Percentiles rank a stretch among this genome's conserved stretches.
Evolutionary conservation across 208 protist genomes (phyloP).

Genomic region (Trypanosoma lewisi): DNA sequence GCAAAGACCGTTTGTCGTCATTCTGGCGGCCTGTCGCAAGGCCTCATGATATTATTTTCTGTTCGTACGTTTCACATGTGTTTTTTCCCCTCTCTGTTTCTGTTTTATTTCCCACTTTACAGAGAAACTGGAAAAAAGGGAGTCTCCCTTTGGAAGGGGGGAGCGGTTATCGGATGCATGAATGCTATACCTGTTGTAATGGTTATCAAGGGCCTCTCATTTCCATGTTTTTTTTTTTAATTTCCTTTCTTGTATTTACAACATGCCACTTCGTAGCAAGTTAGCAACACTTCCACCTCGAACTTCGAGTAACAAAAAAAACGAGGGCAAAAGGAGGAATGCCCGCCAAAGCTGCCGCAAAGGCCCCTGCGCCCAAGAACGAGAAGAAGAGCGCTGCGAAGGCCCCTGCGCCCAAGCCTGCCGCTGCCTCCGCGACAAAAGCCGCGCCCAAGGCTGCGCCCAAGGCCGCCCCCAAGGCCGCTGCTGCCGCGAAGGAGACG

Average conservation of each 20-base stretch:
- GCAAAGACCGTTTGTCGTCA: conserved; percentile 12
- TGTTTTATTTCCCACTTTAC: too few species aligned
- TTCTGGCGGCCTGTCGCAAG: conserved; percentile 13
- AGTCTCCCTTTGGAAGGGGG: too few species aligned
- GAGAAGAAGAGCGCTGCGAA: conserved; percentile 46
- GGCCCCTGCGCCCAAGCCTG: conserved; percentile 32
- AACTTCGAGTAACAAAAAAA: conserved; percentile 86
- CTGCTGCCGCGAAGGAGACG: conserved; percentile 12
- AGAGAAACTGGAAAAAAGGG: too few species aligned
- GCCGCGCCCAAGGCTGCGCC: conserved; percentile 23
- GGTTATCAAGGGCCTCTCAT: neutral
- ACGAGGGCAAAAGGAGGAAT: conserved; percentile 38
- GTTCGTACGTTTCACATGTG: neutral
- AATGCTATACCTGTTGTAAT: too few species aligned
- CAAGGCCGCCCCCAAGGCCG: neutral
- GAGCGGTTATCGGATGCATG: too few species aligned
- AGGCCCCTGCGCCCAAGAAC: conserved; percentile 46
- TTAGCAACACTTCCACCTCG: conserved; percentile 46
- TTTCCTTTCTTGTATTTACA: conserved; percentile 6
- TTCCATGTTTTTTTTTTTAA: conserved; percentile 1
- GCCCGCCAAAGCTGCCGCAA: conserved; percentile 54
- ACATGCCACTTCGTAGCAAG: conserved; percentile 32
- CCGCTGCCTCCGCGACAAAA: conserved; percentile 31
- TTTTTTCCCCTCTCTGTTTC: neutral
- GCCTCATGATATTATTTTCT: neutral